phyloP scores from a whole-genome alignment of 2,329 filamentous ascomycete genomes.

The Aciculosporium take region DNA sequence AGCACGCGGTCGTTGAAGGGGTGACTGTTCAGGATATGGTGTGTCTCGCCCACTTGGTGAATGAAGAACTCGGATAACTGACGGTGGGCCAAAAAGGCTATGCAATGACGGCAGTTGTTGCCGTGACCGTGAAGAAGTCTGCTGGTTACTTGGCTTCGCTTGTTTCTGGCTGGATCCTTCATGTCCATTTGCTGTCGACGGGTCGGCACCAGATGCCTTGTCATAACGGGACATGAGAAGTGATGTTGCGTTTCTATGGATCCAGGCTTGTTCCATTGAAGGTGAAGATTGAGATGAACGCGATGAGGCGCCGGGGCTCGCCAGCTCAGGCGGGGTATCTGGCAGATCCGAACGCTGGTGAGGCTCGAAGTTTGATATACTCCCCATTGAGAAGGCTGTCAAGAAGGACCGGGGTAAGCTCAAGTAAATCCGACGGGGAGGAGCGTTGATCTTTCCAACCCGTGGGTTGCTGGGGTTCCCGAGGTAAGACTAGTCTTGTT shows the following conservation, averaged over 20 bases:
- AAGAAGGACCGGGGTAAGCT: not conserved
- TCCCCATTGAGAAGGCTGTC: constrained; percentile 36
- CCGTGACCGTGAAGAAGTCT: constrained; percentile 19
- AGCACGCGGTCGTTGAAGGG: constrained; percentile 32
- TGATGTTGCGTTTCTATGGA: constrained; percentile 25
- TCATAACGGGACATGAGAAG: constrained; percentile 47
- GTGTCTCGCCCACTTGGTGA: constrained; percentile 34
- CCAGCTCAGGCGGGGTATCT: constrained; percentile 39
- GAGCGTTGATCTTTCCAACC: not conserved
- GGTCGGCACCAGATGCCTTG: constrained; percentile 27
- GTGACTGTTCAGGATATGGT: constrained; percentile 28
- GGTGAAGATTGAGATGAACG: constrained; percentile 30
- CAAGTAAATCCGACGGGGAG: not conserved
- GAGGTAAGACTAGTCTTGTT: not conserved
- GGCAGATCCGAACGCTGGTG: constrained; percentile 35
- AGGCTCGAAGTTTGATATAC: constrained; percentile 35
- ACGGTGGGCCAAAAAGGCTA: constrained; percentile 39
- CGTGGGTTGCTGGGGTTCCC: not conserved
- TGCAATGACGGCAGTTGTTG: constrained; percentile 42
- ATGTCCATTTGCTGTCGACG: constrained; percentile 25
- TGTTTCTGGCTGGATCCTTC: constrained; percentile 21
- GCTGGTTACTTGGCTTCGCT: constrained; percentile 20
- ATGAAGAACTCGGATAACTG: constrained; percentile 27
- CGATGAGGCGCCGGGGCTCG: constrained; percentile 35
- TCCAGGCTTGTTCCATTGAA: constrained; percentile 32